phyloP scores from a whole-genome alignment of 306 rosid genomes.

The Inga oerstediana region DNA sequence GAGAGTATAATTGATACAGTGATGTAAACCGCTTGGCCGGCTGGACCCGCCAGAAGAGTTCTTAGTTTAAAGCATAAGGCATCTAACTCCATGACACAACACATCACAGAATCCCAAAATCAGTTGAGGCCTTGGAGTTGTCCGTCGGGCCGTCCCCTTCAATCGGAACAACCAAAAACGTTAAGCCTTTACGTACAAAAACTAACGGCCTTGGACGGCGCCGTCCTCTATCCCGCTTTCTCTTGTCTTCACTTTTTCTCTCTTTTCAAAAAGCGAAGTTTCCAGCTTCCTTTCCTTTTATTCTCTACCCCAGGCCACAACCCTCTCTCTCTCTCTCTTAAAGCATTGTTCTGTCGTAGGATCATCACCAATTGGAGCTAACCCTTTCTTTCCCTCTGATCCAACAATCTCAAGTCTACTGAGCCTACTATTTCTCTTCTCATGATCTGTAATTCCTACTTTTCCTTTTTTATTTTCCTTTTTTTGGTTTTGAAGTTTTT shows the following conservation, averaged over 20 bases:
- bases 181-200: background rate
- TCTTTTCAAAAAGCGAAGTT: slow-evolving; percentile 45
- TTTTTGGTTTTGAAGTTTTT: background rate
- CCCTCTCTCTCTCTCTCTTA: slow-evolving; percentile 30
- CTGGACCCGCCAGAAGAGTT: slow-evolving; percentile 40
- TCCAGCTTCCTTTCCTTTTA: slow-evolving; percentile 33
- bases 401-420: slow-evolving; percentile 46
- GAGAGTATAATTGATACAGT: background rate
- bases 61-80: slow-evolving; percentile 51
- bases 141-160: slow-evolving; percentile 14
- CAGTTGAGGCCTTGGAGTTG: background rate
- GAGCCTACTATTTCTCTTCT: slow-evolving; percentile 32
- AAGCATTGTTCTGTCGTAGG: slow-evolving; percentile 37
- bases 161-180: slow-evolving; percentile 28
- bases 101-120: background rate
- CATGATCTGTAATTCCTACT: slow-evolving; percentile 62
- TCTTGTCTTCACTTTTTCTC: slow-evolving; percentile 9
- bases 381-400: slow-evolving; percentile 45
- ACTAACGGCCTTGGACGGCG: slow-evolving; percentile 40
- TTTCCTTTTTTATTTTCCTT: slow-evolving; percentile 31
- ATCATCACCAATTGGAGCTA: slow-evolving; percentile 37
- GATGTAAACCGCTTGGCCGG: background rate
- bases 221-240: background rate
- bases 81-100: background rate
- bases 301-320: slow-evolving; percentile 25